Conservation (phyloP, 2,329 filamentous ascomycete genomes). For the Aurifilum marmelostoma region DNA sequence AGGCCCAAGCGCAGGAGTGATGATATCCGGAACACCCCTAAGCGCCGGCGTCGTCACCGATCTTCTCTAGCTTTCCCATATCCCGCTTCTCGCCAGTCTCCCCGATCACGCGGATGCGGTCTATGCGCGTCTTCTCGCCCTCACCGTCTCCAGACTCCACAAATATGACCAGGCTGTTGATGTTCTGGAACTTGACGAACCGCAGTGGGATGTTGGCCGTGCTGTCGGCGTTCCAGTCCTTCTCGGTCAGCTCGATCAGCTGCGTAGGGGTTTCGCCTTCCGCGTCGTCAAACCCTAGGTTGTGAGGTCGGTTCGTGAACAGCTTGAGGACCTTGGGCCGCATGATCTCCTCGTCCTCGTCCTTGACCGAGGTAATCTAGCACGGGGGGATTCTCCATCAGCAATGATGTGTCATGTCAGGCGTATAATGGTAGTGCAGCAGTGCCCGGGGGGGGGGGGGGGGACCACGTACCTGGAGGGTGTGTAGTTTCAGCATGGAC, state of each 20-base stretch:
- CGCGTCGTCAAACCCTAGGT: slow-evolving; percentile 93
- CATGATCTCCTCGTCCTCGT: slow-evolving; percentile 72
- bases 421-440: no score
- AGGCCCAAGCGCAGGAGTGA: slow-evolving; percentile 1
- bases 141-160: slow-evolving; percentile 84
- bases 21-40: slow-evolving; percentile 39
- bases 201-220: slow-evolving; percentile 75
- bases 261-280: slow-evolving; percentile 85
- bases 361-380: slow-evolving; percentile 76
- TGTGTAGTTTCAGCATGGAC: slow-evolving; percentile 85
- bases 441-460: slow-evolving; percentile 5
- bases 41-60: slow-evolving; percentile 74
- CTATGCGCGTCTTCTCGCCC: slow-evolving; percentile 82
- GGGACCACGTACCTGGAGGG: slow-evolving; percentile 59
- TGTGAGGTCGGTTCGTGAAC: slow-evolving; percentile 86
- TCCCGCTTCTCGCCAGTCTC: slow-evolving; percentile 90
- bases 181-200: slow-evolving; percentile 97
- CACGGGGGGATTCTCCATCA: slow-evolving; percentile 37
- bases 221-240: slow-evolving; percentile 81
- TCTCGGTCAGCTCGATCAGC: slow-evolving; percentile 70
- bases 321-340: slow-evolving; percentile 82
- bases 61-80: slow-evolving; percentile 94
- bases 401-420: background rate
- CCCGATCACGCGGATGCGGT: slow-evolving; percentile 79
- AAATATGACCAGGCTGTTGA: slow-evolving; percentile 84